Conservation (phyloP, 73 alveolate species). For the Uronychia setigera region DNA sequence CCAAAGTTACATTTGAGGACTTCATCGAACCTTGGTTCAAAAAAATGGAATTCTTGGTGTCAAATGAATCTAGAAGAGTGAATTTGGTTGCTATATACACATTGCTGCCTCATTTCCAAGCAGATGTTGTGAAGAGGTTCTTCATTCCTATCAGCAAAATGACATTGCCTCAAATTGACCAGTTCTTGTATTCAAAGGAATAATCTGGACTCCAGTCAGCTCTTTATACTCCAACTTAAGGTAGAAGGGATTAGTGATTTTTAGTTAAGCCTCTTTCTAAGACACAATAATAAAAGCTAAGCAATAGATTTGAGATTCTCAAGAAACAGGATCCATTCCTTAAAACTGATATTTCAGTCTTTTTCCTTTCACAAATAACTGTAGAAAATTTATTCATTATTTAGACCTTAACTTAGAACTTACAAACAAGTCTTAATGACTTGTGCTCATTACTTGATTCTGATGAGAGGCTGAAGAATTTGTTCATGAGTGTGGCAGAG, state of each 20-base stretch:
- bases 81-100: constrained; percentile 43
- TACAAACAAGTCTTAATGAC: neutral
- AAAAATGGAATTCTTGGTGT: constrained; percentile 44
- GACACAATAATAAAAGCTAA: constrained; percentile 17
- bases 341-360: constrained; percentile 13
- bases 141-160: constrained; percentile 14
- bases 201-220: constrained; percentile 1
- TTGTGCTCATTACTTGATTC: neutral
- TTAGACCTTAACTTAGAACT: no score
- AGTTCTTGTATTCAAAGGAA: constrained; percentile 24
- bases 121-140: constrained; percentile 7
- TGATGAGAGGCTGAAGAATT: neutral
- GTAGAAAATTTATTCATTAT: no score
- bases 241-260: neutral
- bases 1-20: neutral
- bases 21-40: constrained; percentile 33
- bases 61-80: constrained; percentile 26
- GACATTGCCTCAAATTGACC: constrained; percentile 27
- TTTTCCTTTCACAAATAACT: neutral
- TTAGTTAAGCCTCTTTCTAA: constrained; percentile 1
- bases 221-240: constrained; percentile 34
- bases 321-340: constrained; percentile 45
- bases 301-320: constrained; percentile 31
- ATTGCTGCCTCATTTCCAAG: constrained; percentile 24
- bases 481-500: neutral